These are phyloP conservation scores for Hapsidospora chrysogenum DNA, from an alignment of 495 filamentous ascomycete species.

Conservation along the genomic window DNA sequence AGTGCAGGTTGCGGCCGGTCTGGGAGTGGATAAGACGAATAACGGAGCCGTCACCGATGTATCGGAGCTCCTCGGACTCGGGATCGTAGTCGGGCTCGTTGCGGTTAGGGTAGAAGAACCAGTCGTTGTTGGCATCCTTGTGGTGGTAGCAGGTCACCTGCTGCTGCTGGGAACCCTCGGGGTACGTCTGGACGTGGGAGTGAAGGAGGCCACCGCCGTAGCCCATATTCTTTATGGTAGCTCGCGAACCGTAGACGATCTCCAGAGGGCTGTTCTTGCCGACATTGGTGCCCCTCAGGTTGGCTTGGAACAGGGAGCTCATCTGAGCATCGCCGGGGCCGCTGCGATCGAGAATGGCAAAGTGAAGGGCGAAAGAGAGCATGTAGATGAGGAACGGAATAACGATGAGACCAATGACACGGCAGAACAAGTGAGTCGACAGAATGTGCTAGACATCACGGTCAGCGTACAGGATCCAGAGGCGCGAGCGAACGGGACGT, in stretches of 20 bases:
- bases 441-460: conserved; percentile 36
- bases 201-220: conserved; percentile 97
- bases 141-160: conserved; percentile 99
- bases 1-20: conserved; percentile 93
- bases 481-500: conserved; percentile 7
- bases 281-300: conserved; percentile 82
- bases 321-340: conserved; percentile 97
- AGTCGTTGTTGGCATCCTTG: conserved; percentile 99
- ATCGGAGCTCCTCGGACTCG: conserved; percentile 42
- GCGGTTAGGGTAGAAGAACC: conserved; percentile 95
- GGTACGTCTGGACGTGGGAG: conserved; percentile 88
- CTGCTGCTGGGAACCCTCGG: conserved; percentile 86
- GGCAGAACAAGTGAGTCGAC: conserved; percentile 59
- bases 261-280: conserved; percentile 88
- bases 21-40: conserved; percentile 88
- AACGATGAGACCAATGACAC: conserved; percentile 74
- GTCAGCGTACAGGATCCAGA: background rate
- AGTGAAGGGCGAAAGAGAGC: conserved; percentile 88
- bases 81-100: conserved; percentile 52
- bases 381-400: conserved; percentile 81
- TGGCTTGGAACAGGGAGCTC: conserved; percentile 98
- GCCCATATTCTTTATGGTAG: conserved; percentile 97
- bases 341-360: conserved; percentile 80
- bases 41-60: conserved; percentile 58
- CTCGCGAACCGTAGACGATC: conserved; percentile 72